Percentiles rank a stretch among this genome's conserved stretches.
phyloP scores from a whole-genome alignment of 2,329 filamentous ascomycete genomes.

The Epichloe typhina region DNA sequence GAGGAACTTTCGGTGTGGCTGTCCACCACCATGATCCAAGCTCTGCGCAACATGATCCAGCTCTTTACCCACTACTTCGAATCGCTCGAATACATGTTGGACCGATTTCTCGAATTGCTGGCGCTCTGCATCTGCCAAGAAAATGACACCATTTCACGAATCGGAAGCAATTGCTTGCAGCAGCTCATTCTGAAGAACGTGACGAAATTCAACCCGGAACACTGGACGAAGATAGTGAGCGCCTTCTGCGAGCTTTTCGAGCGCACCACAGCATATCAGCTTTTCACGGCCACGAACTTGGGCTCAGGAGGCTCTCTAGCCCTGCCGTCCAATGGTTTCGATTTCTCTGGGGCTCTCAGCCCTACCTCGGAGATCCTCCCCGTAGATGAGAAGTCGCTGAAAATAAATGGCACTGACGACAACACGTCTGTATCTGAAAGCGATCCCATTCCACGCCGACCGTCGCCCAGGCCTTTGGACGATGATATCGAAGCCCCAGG shows the following conservation, averaged over 20 bases:
- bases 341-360: slow-evolving; percentile 34
- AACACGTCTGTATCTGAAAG: slow-evolving; percentile 18
- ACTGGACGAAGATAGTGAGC: slow-evolving; percentile 91
- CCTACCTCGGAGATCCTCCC: slow-evolving; percentile 24
- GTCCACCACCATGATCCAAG: slow-evolving; percentile 98
- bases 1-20: slow-evolving; percentile 98
- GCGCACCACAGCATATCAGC: slow-evolving; percentile 82
- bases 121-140: slow-evolving; percentile 97
- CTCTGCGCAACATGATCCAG: slow-evolving; percentile 93
- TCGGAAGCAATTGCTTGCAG: slow-evolving; percentile 95
- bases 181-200: slow-evolving; percentile 96
- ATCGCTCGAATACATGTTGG: slow-evolving; percentile 91
- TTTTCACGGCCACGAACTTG: slow-evolving; percentile 72
- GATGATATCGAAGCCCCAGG: slow-evolving; percentile 22
- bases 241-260: slow-evolving; percentile 95
- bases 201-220: slow-evolving; percentile 69
- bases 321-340: slow-evolving; percentile 36
- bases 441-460: slow-evolving; percentile 19
- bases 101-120: slow-evolving; percentile 88
- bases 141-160: slow-evolving; percentile 94
- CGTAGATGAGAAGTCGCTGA: slow-evolving; percentile 43
- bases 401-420: slow-evolving; percentile 42
- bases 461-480: slow-evolving; percentile 18
- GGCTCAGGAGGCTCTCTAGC: slow-evolving; percentile 38
- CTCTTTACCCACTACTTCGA: slow-evolving; percentile 99